Evolutionary conservation across 2,329 filamentous ascomycete genomes (phyloP).

Genomic region (Diplodia mutila): DNA sequence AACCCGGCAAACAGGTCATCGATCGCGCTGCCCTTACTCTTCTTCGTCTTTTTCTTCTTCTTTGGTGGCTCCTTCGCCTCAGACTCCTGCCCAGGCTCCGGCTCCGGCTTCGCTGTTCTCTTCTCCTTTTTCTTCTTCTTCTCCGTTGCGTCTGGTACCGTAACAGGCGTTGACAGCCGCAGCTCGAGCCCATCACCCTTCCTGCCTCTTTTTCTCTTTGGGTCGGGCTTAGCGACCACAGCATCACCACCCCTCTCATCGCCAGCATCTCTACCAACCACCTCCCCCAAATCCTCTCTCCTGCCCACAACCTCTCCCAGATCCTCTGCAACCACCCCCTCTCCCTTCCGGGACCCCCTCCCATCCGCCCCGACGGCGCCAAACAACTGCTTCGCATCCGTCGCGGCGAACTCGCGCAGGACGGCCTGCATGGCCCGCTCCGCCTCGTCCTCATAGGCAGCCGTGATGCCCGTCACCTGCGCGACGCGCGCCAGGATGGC

Average conservation of each 20-base stretch:
- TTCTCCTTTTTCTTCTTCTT: conserved; percentile 9
- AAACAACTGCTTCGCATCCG: conserved; percentile 11
- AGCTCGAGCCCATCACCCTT: background rate
- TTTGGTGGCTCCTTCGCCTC: conserved; percentile 3
- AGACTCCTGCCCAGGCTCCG: background rate
- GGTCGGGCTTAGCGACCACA: background rate
- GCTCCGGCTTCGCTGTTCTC: background rate
- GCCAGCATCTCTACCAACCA: background rate
- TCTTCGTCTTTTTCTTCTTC: conserved; percentile 25
- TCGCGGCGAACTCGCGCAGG: conserved; percentile 34
- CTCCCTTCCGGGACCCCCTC: no score
- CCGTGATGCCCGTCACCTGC: conserved; percentile 46
- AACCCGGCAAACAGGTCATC: conserved; percentile 24
- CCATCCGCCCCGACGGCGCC: background rate
- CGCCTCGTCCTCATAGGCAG: conserved; percentile 47
- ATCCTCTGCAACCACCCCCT: background rate
- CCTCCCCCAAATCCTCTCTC: background rate
- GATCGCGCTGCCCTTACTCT: conserved; percentile 12
- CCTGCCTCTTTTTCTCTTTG: background rate
- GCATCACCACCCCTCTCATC: background rate
- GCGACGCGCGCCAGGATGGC: conserved; percentile 47
- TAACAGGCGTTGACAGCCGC: background rate
- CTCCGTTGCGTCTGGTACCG: background rate
- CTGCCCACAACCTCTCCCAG: background rate
- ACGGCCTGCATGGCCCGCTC: conserved; percentile 48